These are phyloP conservation scores for Fusarium luffae DNA, from an alignment of 2,329 filamentous ascomycete genomes.

Conservation along the genomic window DNA sequence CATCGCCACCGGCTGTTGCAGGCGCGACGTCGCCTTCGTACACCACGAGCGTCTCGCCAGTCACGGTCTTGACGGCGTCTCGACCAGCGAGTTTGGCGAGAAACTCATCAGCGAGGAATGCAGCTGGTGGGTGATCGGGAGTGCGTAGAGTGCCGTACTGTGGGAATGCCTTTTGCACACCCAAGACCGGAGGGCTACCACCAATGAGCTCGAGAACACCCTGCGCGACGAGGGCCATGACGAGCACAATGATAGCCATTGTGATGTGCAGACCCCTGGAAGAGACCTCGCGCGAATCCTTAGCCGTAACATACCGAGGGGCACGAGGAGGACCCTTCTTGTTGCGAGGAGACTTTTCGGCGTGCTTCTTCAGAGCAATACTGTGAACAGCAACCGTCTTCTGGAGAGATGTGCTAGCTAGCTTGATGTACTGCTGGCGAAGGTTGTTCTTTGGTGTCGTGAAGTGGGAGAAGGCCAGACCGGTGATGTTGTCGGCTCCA, in stretches of 20 bases:
- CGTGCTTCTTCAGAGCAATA: slow-evolving; percentile 70
- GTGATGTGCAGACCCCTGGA: slow-evolving; percentile 63
- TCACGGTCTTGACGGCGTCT: slow-evolving; percentile 43
- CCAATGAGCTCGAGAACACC: slow-evolving; percentile 73
- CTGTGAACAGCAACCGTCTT: slow-evolving; percentile 84
- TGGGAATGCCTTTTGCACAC: slow-evolving; percentile 65
- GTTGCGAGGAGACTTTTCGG: slow-evolving; percentile 52
- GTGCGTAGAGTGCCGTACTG: slow-evolving; percentile 51
- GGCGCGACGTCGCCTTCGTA: slow-evolving; percentile 43
- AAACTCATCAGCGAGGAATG: slow-evolving; percentile 49
- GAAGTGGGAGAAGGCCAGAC: slow-evolving; percentile 69
- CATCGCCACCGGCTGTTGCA: slow-evolving; percentile 33
- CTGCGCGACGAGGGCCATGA: slow-evolving; percentile 72
- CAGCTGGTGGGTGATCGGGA: slow-evolving; percentile 42
- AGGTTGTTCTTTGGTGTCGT: slow-evolving; percentile 60
- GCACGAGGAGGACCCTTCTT: slow-evolving; percentile 57
- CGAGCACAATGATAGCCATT: slow-evolving; percentile 66
- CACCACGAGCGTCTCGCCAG: slow-evolving; percentile 55
- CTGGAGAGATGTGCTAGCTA: slow-evolving; percentile 84
- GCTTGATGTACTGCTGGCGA: slow-evolving; percentile 65
- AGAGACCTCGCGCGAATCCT: slow-evolving; percentile 64
- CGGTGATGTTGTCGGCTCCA: slow-evolving; percentile 65
- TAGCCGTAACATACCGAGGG: slow-evolving; percentile 76
- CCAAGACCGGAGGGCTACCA: slow-evolving; percentile 65
- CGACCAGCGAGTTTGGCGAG: slow-evolving; percentile 53